Evolutionary conservation across 2,329 filamentous ascomycete species (phyloP).

Genomic region (Botrytis porri): DNA sequence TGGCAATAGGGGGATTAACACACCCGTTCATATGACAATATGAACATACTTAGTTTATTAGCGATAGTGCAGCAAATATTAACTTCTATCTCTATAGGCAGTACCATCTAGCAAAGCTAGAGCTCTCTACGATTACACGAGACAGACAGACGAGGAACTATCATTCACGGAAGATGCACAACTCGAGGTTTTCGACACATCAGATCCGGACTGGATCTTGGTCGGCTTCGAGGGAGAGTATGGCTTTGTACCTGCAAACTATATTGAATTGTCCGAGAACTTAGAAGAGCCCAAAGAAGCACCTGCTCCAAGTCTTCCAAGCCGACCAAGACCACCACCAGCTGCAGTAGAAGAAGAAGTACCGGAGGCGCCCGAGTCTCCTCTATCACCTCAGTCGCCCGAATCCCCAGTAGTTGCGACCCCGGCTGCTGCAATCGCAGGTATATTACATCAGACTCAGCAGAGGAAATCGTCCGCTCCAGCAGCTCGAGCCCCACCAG

Average conservation of each 20-base stretch:
- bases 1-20: neutral
- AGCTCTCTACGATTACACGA: conserved; percentile 96
- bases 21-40: neutral
- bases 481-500: conserved; percentile 45
- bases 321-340: conserved; percentile 37
- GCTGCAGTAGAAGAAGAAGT: conserved; percentile 28
- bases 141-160: conserved; percentile 96
- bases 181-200: conserved; percentile 81
- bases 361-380: conserved; percentile 11
- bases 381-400: conserved; percentile 10
- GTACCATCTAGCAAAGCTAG: conserved; percentile 68
- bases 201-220: conserved; percentile 95
- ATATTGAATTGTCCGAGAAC: conserved; percentile 70
- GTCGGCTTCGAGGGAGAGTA: conserved; percentile 82
- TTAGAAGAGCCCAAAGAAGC: conserved; percentile 36
- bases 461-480: conserved; percentile 33
- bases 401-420: conserved; percentile 22
- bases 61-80: conserved; percentile 14
- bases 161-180: conserved; percentile 88
- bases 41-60: neutral
- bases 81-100: conserved; percentile 48
- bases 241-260: conserved; percentile 94
- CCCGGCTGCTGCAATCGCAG: conserved; percentile 49
- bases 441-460: conserved; percentile 51
- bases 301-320: conserved; percentile 38